Evolutionary conservation across 176 grass and related monocot species (phyloP).

Genomic region (Triticum timopheevii): DNA sequence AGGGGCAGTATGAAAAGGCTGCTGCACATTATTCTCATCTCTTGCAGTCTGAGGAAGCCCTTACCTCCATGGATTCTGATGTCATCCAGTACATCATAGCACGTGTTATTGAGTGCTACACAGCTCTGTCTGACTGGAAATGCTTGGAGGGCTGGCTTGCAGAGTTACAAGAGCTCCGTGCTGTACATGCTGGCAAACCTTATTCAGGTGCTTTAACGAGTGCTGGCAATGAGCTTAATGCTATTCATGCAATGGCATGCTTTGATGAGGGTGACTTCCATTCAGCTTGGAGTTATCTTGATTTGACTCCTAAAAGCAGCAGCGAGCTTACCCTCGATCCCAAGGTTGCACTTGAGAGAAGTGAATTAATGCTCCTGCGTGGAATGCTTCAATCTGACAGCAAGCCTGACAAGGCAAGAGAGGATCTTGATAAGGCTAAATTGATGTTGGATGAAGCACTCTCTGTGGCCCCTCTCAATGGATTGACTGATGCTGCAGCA

Average conservation of each 20-base stretch:
- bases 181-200: conserved; percentile 89
- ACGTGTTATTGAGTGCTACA: conserved; percentile 90
- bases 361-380: conserved; percentile 89
- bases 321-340: conserved; percentile 86
- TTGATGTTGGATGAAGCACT: conserved; percentile 88
- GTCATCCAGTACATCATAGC: conserved; percentile 89
- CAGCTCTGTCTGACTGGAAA: conserved; percentile 93
- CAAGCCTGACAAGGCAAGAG: conserved; percentile 39
- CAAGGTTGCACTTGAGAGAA: conserved; percentile 89
- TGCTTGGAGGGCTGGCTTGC: conserved; percentile 89
- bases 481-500: conserved; percentile 64
- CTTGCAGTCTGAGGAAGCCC: conserved; percentile 79
- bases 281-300: conserved; percentile 86
- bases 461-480: conserved; percentile 78
- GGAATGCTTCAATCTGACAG: conserved; percentile 76
- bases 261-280: conserved; percentile 87
- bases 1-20: conserved; percentile 91
- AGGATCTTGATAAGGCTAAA: conserved; percentile 79
- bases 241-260: conserved; percentile 82
- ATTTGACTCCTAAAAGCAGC: conserved; percentile 91
- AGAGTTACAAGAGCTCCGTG: conserved; percentile 89
- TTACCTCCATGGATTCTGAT: conserved; percentile 84
- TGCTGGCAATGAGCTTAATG: conserved; percentile 90
- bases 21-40: conserved; percentile 90
- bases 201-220: conserved; percentile 94